These are phyloP conservation scores for Fraxinus velutina DNA, from an alignment of 305 asterid genomes.

Conservation along the genomic window DNA sequence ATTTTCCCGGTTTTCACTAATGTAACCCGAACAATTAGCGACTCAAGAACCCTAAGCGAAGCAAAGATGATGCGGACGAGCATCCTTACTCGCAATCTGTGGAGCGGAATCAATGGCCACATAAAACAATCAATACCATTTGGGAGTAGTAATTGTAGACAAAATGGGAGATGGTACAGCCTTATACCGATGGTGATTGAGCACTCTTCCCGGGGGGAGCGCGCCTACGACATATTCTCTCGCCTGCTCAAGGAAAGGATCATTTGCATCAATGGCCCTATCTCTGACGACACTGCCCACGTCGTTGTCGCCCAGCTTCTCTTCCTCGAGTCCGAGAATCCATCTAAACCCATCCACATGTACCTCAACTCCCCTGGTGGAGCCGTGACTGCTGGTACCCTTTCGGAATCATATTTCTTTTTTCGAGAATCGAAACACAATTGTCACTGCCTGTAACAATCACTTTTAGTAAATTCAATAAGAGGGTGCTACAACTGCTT, in stretches of 20 bases:
- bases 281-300: slow-evolving; percentile 82
- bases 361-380: slow-evolving; percentile 96
- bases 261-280: slow-evolving; percentile 84
- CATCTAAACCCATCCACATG: slow-evolving; percentile 85
- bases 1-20: not conserved
- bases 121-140: not conserved
- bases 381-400: slow-evolving; percentile 78
- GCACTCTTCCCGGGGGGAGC: slow-evolving; percentile 87
- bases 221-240: slow-evolving; percentile 92
- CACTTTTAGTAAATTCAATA: not conserved
- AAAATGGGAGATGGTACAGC: slow-evolving; percentile 43
- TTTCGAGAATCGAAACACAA: not conserved
- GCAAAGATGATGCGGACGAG: slow-evolving; percentile 29
- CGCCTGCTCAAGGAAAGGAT: slow-evolving; percentile 85
- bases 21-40: not conserved
- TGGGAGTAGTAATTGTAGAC: not conserved
- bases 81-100: slow-evolving; percentile 34
- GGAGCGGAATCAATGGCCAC: slow-evolving; percentile 26
- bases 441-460: not conserved
- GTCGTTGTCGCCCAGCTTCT: slow-evolving; percentile 93
- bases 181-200: slow-evolving; percentile 90
- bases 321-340: slow-evolving; percentile 86
- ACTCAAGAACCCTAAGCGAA: not conserved
- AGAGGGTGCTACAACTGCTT: not conserved
- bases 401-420: not conserved